Evolutionary conservation across 352 stramenopile species (phyloP), one percentile per base, ranked within the genome.

Genomic region (Phytopythium vexans): DNA sequence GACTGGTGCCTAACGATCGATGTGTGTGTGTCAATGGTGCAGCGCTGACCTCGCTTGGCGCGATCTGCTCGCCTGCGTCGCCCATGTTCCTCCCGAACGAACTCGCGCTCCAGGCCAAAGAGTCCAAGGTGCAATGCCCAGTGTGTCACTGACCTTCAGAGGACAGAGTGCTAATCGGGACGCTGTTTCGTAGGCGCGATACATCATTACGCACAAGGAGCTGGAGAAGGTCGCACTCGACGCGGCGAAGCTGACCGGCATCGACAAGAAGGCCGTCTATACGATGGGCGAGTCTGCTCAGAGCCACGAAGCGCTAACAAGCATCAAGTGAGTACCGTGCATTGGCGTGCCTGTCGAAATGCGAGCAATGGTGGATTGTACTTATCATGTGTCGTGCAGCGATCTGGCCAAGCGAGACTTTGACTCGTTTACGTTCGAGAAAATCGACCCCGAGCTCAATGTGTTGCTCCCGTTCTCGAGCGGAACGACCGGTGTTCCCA

Each of bases 401-500:
- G 71, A 85, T 6, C 39, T 74, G 32, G 34, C 55, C 4, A 43
- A 82, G 38, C 61, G 64, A n/a, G 57, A 78, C 6, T 67, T 74
- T 37, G 56, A 68, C 7, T 53, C 45, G 15, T 78, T 77, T 35
- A 45, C 56, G 14, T 77, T 78, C 40, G 70, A 80, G 52, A 68
- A 48, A 6, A 62, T 87, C 8, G 71, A 87, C 82, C 65, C 90
- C 67, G 80, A 68, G 27, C 53, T 55, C 12, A 74, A 66, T 6
- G 45, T 72, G 10, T 44, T 75, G 57, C 57, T 98, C 11, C 95
- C 95, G 1, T 98, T 98, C 66, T 98, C 92, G 15, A 96, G 77
- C 33, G 95, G 96, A 42, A 98, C 94, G 6, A 98, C 95, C 6
- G 94, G 96, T 21, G 49, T 86, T 3, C 90, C 94, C 1, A 99